phyloP scores from a whole-genome alignment of 2,329 filamentous ascomycete species.

The Ustulina deusta region DNA sequence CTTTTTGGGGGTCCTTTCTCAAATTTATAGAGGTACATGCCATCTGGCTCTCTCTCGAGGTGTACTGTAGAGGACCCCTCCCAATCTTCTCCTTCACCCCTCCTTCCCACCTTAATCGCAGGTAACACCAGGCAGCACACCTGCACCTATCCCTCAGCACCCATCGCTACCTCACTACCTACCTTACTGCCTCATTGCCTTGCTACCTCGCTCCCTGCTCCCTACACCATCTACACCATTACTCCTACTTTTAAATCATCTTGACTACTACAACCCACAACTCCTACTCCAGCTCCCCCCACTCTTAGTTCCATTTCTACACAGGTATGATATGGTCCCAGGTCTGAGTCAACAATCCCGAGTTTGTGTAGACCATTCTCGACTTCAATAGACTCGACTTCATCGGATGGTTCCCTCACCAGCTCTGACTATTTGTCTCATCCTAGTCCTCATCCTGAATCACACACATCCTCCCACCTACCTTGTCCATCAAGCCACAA shows the following conservation, averaged over 20 bases:
- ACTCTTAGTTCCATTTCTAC: neutral
- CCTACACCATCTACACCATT: neutral
- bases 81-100: slow-evolving; percentile 26
- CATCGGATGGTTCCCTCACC: neutral
- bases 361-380: neutral
- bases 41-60: neutral
- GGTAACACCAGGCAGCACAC: slow-evolving; percentile 33
- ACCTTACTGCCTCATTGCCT: neutral
- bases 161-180: slow-evolving; percentile 1
- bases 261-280: neutral
- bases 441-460: slow-evolving; percentile 8
- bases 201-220: neutral
- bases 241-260: neutral
- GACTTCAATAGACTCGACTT: slow-evolving; percentile 6
- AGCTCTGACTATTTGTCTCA: neutral
- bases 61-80: neutral
- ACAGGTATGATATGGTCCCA: slow-evolving; percentile 12
- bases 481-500: neutral
- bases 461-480: slow-evolving; percentile 6
- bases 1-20: neutral
- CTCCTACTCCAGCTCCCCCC: neutral
- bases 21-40: neutral
- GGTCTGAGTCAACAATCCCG: neutral
- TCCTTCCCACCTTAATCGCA: slow-evolving; percentile 23
- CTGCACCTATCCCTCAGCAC: slow-evolving; percentile 23